Evolutionary conservation across 805 yeast species (phyloP).

Genomic region (Kluyveromyces starmeri): DNA sequence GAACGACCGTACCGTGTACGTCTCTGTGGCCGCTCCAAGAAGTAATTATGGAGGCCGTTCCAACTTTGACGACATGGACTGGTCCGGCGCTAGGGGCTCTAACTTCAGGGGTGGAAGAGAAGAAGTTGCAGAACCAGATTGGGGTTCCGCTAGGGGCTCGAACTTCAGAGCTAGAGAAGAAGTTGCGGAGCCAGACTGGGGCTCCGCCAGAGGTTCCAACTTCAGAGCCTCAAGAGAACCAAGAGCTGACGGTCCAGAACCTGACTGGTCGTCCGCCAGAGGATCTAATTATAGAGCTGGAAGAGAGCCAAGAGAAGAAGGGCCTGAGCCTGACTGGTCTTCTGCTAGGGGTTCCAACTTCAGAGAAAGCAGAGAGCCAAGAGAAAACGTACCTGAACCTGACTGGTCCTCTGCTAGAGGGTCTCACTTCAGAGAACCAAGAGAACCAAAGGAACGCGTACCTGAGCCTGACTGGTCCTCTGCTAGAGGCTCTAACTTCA

Average conservation of each 20-base stretch:
- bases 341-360: slow-evolving; percentile 30
- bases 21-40: slow-evolving; percentile 73
- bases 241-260: slow-evolving; percentile 33
- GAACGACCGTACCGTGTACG: slow-evolving; percentile 60
- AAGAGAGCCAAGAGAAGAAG: slow-evolving; percentile 22
- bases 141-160: slow-evolving; percentile 44
- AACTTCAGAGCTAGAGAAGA: slow-evolving; percentile 24
- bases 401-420: slow-evolving; percentile 51
- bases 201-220: slow-evolving; percentile 32
- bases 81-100: slow-evolving; percentile 22
- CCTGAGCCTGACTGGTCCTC: slow-evolving; percentile 36
- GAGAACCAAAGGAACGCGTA: slow-evolving; percentile 30
- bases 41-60: slow-evolving; percentile 34
- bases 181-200: slow-evolving; percentile 38
- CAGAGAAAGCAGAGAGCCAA: slow-evolving; percentile 18
- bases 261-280: slow-evolving; percentile 47
- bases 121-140: slow-evolving; percentile 38
- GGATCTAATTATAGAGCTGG: slow-evolving; percentile 29
- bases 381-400: slow-evolving; percentile 41
- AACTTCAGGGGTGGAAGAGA: slow-evolving; percentile 34
- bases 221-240: slow-evolving; percentile 21
- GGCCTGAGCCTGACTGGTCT: slow-evolving; percentile 39
- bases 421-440: slow-evolving; percentile 22
- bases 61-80: slow-evolving; percentile 23
- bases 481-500: slow-evolving; percentile 31